Conservation (phyloP, 129 eudicot species). For the Flaveria brownii region DNA sequence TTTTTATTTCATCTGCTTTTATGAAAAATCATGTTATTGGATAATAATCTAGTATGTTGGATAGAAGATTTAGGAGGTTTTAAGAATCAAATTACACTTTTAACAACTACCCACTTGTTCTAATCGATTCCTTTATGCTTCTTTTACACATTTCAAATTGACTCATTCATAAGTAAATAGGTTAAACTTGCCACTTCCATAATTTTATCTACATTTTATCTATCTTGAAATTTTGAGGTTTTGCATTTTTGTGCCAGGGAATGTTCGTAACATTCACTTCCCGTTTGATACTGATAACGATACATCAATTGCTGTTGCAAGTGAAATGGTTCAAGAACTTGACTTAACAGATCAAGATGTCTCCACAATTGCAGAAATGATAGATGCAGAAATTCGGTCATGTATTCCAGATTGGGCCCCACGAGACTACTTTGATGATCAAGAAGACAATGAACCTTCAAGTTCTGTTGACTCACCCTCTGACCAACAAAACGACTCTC, state of each 20-base stretch:
- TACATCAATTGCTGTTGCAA: slow-evolving; percentile 79
- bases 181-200: neutral
- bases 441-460: slow-evolving; percentile 36
- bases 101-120: neutral
- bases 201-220: neutral
- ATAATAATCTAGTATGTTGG: neutral
- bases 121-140: neutral
- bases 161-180: neutral
- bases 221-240: neutral
- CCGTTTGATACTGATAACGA: slow-evolving; percentile 78
- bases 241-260: slow-evolving; percentile 42
- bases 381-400: slow-evolving; percentile 69
- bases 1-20: neutral
- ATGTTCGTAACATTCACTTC: slow-evolving; percentile 74
- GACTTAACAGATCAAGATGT: slow-evolving; percentile 76
- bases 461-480: slow-evolving; percentile 36
- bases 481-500: slow-evolving; percentile 41
- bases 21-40: neutral
- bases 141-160: neutral
- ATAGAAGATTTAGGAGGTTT: neutral
- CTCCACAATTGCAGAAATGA: slow-evolving; percentile 67
- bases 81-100: neutral
- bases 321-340: slow-evolving; percentile 91
- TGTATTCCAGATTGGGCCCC: slow-evolving; percentile 80
- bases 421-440: slow-evolving; percentile 39